Base-by-base conservation (phyloP, 345 rosid species). In the Camelina neglecta region DNA sequence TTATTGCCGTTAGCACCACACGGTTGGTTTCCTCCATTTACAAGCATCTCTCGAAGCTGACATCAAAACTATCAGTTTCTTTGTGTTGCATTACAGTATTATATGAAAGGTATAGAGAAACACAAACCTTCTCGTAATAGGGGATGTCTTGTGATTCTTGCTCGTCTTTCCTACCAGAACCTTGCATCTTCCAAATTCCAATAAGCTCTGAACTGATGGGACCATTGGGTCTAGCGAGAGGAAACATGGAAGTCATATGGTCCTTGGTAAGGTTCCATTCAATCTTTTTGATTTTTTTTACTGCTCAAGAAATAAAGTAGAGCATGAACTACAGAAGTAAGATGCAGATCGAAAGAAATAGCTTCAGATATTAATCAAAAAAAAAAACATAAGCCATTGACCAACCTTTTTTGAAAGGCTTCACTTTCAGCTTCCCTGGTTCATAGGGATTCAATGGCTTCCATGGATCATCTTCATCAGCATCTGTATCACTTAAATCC, bases 361-460 rank as follows among this genome's bases (percentile, higher is more conserved):
- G 61, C 70, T 33, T 44, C 21, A 35, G 47, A 64, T 11, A 48
- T 47, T 62, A 50, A 79, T 4, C 48, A 64, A 64, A 50, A 58
- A 44, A 56, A 60, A 1, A 44, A 59, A 64, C 45, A 64, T 57
- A 65, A 78, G 51, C 64, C 68, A 48, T 36, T 21, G 42, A 61
- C 64, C 45, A 54, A 95, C 99, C 98, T 90, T 85, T 89, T 80
- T 69, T 87, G 73, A 88, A 92, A 74, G 96, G 93, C 81, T 82
- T 92, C 78, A 89, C 87, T 89, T 88, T 93, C 81, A 92, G 79
- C 71, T 81, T 89, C 88, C 99, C 98, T 29, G 88, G 85, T 79
- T 90, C 99, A 84, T 95, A 91, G 55, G 98, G 98, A 84, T 89
- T 89, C 76, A 95, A 67, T 78, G 93, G 94, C 79, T 90, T 89